These are phyloP conservation scores for Salvia miltiorrhiza DNA, from an alignment of 257 asterid species.

Conservation along the genomic window DNA sequence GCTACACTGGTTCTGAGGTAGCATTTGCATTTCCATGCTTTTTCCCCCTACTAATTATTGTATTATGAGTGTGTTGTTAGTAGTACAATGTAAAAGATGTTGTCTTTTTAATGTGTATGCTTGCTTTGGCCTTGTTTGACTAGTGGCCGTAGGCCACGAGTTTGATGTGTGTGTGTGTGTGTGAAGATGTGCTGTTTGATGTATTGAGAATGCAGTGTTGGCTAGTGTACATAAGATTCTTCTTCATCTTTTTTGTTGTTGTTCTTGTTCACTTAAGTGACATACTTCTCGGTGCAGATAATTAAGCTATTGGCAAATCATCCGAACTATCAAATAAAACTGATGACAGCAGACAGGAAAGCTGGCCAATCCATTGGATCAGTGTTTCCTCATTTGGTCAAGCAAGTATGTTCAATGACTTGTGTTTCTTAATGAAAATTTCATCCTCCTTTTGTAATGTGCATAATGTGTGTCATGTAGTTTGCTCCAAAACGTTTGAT, in stretches of 20 bases:
- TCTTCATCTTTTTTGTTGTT: no score
- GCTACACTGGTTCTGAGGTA: slow-evolving; percentile 90
- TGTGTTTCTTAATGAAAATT: not conserved
- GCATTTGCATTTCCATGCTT: not conserved
- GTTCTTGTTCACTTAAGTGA: no score
- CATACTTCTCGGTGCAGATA: slow-evolving; percentile 56
- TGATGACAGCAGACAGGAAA: slow-evolving; percentile 94
- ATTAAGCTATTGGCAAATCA: slow-evolving; percentile 77
- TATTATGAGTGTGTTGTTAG: not conserved
- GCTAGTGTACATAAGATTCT: not conserved
- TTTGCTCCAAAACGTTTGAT: not conserved
- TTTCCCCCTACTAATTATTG: not conserved
- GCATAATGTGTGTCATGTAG: no score
- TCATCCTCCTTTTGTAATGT: not conserved
- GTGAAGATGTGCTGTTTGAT: no score
- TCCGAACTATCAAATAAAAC: slow-evolving; percentile 63
- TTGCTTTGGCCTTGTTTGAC: no score
- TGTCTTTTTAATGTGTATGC: not conserved
- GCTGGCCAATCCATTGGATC: slow-evolving; percentile 95
- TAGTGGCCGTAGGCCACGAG: no score
- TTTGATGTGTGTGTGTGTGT: not conserved
- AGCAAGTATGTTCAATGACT: slow-evolving; percentile 44
- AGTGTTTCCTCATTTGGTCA: slow-evolving; percentile 81
- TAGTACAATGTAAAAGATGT: not conserved
- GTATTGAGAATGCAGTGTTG: not conserved